These are phyloP conservation scores for Chlorociboria aeruginascens DNA, from an alignment of 495 filamentous ascomycete genomes.

Conservation along the genomic window DNA sequence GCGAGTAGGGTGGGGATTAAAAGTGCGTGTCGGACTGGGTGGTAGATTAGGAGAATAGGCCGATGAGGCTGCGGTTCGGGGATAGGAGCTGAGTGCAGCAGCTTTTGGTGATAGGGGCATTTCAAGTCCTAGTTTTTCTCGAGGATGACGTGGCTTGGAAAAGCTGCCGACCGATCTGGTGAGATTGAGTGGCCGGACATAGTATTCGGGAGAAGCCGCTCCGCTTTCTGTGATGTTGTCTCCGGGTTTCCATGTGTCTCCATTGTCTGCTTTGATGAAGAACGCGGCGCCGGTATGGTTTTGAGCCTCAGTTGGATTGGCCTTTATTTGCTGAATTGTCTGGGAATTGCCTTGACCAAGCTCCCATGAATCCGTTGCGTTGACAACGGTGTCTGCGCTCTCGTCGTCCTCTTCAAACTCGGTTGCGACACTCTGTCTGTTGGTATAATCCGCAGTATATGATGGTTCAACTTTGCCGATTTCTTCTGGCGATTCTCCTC, in stretches of 20 bases:
- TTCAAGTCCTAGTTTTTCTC: constrained; percentile 3
- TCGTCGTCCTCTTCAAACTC: constrained; percentile 17
- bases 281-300: not conserved
- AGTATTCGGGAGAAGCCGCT: not conserved
- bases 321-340: constrained; percentile 2
- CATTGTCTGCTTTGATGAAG: not conserved
- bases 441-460: not conserved
- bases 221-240: not conserved
- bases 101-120: constrained; percentile 1
- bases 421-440: constrained; percentile 15
- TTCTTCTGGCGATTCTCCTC: constrained; percentile 8
- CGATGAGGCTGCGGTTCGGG: constrained; percentile 6
- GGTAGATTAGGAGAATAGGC: constrained; percentile 3
- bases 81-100: not conserved
- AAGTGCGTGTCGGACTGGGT: constrained; percentile 1
- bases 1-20: not conserved
- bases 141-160: constrained; percentile 11
- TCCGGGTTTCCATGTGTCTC: constrained; percentile 1
- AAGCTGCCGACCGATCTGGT: constrained; percentile 10
- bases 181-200: constrained; percentile 1
- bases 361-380: not conserved
- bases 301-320: not conserved
- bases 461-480: no score
- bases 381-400: constrained; percentile 7
- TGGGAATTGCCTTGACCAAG: constrained; percentile 1